Evolutionary conservation across 2,329 filamentous ascomycete species (phyloP).

Genomic region (Coniochaeta sp.): DNA sequence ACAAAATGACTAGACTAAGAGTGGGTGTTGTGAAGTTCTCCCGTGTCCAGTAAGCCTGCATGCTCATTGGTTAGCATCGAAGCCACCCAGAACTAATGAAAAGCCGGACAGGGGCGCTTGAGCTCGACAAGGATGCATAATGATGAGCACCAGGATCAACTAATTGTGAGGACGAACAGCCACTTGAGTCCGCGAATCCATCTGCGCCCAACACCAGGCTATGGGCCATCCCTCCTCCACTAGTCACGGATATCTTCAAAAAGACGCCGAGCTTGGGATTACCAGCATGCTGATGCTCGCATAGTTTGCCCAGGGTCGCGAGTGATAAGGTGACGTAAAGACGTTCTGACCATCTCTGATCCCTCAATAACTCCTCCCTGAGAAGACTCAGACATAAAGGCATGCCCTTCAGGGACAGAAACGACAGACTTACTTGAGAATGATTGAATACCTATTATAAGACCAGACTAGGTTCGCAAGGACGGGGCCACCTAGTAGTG

Average conservation of each 20-base stretch:
- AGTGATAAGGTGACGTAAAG: neutral
- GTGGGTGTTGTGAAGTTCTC: neutral
- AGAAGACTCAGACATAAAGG: neutral
- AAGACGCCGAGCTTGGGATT: too few species aligned
- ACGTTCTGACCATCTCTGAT: neutral
- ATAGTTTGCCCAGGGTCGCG: neutral
- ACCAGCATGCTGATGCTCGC: too few species aligned
- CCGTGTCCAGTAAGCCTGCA: neutral
- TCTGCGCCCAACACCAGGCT: neutral
- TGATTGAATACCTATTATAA: neutral
- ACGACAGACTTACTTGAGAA: neutral
- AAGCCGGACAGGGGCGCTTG: neutral
- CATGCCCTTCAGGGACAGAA: neutral
- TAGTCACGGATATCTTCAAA: neutral
- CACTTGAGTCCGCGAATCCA: neutral
- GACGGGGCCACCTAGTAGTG: neutral
- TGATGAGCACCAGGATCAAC: conserved; percentile 1
- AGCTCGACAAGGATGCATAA: neutral
- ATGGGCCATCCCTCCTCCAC: neutral
- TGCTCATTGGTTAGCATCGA: neutral
- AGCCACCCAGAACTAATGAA: neutral
- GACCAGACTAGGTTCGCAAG: neutral
- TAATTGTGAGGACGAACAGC: neutral
- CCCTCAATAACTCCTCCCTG: neutral
- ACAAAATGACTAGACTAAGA: neutral